phyloP scores from a whole-genome alignment of 164 flowering plant species.

The Berberis vulgaris region DNA sequence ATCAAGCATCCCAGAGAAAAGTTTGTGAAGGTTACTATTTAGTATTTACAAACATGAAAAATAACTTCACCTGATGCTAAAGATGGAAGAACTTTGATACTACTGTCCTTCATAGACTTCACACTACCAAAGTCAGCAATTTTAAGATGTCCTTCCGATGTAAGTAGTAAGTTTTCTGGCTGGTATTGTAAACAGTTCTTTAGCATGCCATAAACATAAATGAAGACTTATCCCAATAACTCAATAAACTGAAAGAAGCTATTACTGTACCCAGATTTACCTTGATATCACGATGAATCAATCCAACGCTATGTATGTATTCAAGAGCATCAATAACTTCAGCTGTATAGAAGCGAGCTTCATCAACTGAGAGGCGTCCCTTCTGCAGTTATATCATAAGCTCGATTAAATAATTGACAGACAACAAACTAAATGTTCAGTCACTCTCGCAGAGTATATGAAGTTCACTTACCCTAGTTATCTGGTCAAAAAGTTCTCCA shows the following conservation, averaged over 20 bases:
- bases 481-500: constrained; percentile 98
- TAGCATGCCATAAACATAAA: constrained; percentile 8
- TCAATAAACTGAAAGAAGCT: neutral
- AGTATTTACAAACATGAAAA: neutral
- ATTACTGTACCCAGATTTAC: constrained; percentile 19
- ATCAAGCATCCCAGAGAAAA: neutral
- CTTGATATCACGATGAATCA: constrained; percentile 98
- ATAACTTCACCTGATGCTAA: constrained; percentile 55
- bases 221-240: neutral
- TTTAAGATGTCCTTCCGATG: constrained; percentile 88
- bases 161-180: constrained; percentile 97
- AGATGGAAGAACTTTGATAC: constrained; percentile 81
- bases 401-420: neutral
- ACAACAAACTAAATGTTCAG: neutral
- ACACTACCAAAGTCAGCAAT: constrained; percentile 99
- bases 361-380: constrained; percentile 80
- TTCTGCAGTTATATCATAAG: constrained; percentile 49
- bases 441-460: neutral
- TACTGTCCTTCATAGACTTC: constrained; percentile 85
- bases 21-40: neutral
- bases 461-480: constrained; percentile 65
- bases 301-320: constrained; percentile 84
- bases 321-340: constrained; percentile 98
- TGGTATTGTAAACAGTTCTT: constrained; percentile 31
- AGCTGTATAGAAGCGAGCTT: constrained; percentile 92